These are phyloP conservation scores for Fraxinus paxiana DNA, from an alignment of 305 asterid genomes.

Conservation along the genomic window DNA sequence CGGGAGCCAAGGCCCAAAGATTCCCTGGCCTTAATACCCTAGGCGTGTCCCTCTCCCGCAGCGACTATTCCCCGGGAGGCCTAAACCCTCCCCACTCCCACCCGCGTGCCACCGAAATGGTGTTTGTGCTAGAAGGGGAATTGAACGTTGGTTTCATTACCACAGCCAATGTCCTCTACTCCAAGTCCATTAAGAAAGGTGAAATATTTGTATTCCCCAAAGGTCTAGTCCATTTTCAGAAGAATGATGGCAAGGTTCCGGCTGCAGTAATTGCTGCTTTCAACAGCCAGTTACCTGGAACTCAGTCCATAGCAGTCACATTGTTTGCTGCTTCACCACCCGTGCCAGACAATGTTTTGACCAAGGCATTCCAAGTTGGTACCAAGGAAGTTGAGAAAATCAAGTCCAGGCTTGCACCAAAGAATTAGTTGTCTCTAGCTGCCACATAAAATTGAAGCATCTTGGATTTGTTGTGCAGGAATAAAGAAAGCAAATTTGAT, in stretches of 20 bases:
- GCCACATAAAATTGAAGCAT: background rate
- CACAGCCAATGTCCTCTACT: slow-evolving; percentile 40
- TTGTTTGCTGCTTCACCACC: slow-evolving; percentile 37
- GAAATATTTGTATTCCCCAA: slow-evolving; percentile 44
- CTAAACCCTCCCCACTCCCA: slow-evolving; percentile 53
- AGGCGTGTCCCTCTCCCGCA: slow-evolving; percentile 43
- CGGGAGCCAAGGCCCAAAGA: slow-evolving; percentile 37
- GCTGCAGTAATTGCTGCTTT: slow-evolving; percentile 44
- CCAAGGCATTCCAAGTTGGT: slow-evolving; percentile 41
- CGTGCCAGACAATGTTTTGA: slow-evolving; percentile 42
- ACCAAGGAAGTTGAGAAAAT: slow-evolving; percentile 33
- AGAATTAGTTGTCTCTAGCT: slow-evolving; percentile 4
- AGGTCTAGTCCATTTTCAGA: slow-evolving; percentile 48
- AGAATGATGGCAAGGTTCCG: slow-evolving; percentile 30
- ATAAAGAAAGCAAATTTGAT: background rate
- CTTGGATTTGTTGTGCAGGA: background rate
- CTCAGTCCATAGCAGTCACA: slow-evolving; percentile 38
- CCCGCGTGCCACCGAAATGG: slow-evolving; percentile 56
- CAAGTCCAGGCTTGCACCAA: slow-evolving; percentile 37
- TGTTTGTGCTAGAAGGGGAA: slow-evolving; percentile 41
- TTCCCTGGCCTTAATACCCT: slow-evolving; percentile 55
- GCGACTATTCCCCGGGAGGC: slow-evolving; percentile 49
- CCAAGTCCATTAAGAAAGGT: slow-evolving; percentile 35
- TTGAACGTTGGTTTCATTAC: slow-evolving; percentile 52
- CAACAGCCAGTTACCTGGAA: slow-evolving; percentile 55